Percentiles rank a stretch among this genome's conserved stretches.
These are phyloP conservation scores for Suillus clintonianus DNA, from an alignment of 768 basidiomycete genomes.

Conservation along the genomic window DNA sequence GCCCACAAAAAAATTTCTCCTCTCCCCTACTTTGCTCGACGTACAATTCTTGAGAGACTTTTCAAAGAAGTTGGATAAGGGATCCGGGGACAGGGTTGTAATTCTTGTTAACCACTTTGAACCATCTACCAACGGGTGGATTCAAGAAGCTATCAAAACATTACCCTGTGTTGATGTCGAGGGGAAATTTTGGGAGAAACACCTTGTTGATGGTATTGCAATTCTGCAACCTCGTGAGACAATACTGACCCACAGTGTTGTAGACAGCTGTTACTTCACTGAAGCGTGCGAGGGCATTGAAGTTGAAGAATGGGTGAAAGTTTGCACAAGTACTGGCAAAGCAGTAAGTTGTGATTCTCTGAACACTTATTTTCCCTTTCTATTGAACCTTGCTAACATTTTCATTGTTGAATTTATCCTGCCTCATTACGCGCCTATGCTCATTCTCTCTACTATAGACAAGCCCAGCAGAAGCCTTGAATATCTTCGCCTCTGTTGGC, in stretches of 20 bases:
- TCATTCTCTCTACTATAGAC: conserved; percentile 33
- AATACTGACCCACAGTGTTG: background rate
- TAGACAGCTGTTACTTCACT: conserved; percentile 1
- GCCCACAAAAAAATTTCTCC: conserved; percentile 21
- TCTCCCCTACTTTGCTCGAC: conserved; percentile 20
- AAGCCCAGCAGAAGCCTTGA: conserved; percentile 40
- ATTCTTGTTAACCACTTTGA: conserved; percentile 21
- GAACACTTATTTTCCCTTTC: background rate
- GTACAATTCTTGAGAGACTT: conserved; percentile 15
- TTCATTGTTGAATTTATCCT: background rate
- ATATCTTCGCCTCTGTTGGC: conserved; percentile 46
- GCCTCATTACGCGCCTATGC: background rate
- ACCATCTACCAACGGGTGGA: background rate
- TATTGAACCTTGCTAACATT: background rate
- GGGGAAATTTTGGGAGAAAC: background rate
- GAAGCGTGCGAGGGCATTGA: background rate
- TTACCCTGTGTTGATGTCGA: background rate
- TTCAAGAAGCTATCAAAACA: background rate
- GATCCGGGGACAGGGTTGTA: conserved; percentile 28
- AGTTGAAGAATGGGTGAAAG: background rate
- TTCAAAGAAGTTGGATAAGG: conserved; percentile 23
- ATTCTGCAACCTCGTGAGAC: background rate
- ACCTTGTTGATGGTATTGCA: background rate
- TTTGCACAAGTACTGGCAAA: background rate
- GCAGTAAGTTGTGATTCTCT: background rate